Evolutionary conservation across 2,329 filamentous ascomycete genomes (phyloP), one percentile per base, ranked within the genome.

Genomic region (Penicillium sp.): DNA sequence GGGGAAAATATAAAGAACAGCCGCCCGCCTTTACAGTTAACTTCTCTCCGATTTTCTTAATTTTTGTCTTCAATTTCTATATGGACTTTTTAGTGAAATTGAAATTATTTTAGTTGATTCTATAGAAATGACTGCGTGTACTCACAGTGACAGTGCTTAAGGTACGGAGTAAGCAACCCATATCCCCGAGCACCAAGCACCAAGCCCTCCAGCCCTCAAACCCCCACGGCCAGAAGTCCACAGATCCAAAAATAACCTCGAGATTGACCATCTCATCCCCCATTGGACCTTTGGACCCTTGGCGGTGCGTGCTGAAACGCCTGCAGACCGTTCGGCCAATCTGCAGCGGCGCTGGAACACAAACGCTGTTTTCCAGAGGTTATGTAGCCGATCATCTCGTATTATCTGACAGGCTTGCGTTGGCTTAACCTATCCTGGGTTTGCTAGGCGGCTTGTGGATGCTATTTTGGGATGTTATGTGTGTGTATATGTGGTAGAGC

Each of bases 281-380:
- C 14, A 55, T 55, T 53, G 48, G 47, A 47, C 50, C 53, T 41
- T 40, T 51, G 10, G 25, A 28, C 44, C 46, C 61, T 61, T 65
- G 61, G 61, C 59, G 26, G 55, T 55, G 60, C 56, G 50, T 63
- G 46, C 54, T 63, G 60, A 62, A 63, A 62, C 60, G 43, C 31
- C 28, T 36, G 31, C 33, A 28, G 17, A 30, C 11, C 11, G 0
- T 2, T n/a, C 33, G n/a, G 19, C 60, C 60, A 64, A 61, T 62
- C 48, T 40, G n/a, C 22, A 12, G 6, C 30, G 17, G 10, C 7
- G 28, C 16, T 33, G 17, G 11, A 33, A 33, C 28, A 35, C 19
- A 7, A 25, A 25, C 2, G 25, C n/a, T 6, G 19, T n/a, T 12
- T 7, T 19, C n/a, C 28, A 49, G 36, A 26, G 48, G 14, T 28